Evolutionary conservation across 2,329 filamentous ascomycete species (phyloP).

Genomic region (Botrytis aclada): DNA sequence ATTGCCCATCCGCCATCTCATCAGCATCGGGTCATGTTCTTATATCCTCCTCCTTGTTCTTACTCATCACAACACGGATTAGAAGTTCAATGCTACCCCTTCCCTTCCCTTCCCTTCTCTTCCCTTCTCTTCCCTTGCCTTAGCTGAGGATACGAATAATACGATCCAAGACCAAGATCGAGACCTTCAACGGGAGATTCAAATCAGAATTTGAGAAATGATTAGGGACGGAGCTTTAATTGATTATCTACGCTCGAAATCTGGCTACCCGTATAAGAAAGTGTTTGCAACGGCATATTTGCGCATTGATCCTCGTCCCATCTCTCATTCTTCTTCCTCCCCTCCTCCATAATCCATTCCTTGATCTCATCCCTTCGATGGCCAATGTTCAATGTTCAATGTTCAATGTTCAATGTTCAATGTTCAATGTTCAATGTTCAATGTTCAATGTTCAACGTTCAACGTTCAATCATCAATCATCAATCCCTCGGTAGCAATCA

Average conservation of each 20-base stretch:
- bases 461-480: background rate
- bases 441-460: too few species aligned
- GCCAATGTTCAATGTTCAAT: too few species aligned
- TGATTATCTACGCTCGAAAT: background rate
- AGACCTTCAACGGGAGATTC: background rate
- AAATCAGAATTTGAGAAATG: background rate
- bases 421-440: too few species aligned
- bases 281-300: background rate
- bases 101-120: background rate
- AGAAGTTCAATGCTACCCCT: background rate
- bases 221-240: background rate
- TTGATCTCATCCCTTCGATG: background rate
- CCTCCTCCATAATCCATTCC: background rate
- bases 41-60: background rate
- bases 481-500: background rate
- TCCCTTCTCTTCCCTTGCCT: background rate
- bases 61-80: background rate
- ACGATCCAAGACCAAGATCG: background rate
- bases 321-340: background rate
- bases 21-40: conserved; percentile 8
- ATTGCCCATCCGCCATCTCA: background rate
- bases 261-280: background rate
- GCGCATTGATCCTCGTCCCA: background rate
- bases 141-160: background rate
- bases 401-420: too few species aligned